Evolutionary conservation across 1,284 basidiomycete species (phyloP), one percentile per base, ranked within the genome.

Genomic region (Puccinia polysora): DNA sequence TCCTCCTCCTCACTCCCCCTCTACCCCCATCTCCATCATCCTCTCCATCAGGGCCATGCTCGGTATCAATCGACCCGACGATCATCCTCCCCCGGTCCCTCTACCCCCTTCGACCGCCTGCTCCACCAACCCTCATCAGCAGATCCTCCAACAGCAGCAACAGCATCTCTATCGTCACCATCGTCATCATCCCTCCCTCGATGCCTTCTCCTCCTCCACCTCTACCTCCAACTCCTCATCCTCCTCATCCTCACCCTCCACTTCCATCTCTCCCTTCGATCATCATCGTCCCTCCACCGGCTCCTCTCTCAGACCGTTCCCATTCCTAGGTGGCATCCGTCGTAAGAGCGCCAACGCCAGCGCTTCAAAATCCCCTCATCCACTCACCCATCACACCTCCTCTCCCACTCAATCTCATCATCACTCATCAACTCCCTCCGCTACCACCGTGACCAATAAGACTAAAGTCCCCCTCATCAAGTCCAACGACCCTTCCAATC

Each of bases 241-340:
- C 4, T 23, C 34, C 3, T 28, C 64, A 20, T 38, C 67, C 15
- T 50, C 56, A 14, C 67, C 67, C 5, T 8, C 36, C 30, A 5
- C 15, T n/a, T 0, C 32, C 36, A 34, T n/a, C 25, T 18, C 25
- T 59, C 8, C 40, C 8, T 18, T 43, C 40, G 40, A 45, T 8
- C 25, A 6, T 28, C 23, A 4, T 25, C 20, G 28, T 28, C 15
- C 55, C 2, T 56, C 38, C 7, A 49, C 55, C 6, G 60, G 25
- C 28, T 69, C 67, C 8, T 69, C 67, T 8, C 56, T 69, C 32
- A 59, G 56, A 25, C 67, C 67, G 1, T 69, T 69, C 53, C 67
- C 67, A n/a, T 69, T 69, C 56, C 45, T 69, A 14, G 50, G 34
- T 30, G 67, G 67, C 1, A 69, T 69, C 12, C 40, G 67, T 12